A percentile compares a stretch with the other conserved stretches of the same genome.
Evolutionary conservation across 2,329 filamentous ascomycete genomes (phyloP).

Genomic region (Curvularia spicifera): DNA sequence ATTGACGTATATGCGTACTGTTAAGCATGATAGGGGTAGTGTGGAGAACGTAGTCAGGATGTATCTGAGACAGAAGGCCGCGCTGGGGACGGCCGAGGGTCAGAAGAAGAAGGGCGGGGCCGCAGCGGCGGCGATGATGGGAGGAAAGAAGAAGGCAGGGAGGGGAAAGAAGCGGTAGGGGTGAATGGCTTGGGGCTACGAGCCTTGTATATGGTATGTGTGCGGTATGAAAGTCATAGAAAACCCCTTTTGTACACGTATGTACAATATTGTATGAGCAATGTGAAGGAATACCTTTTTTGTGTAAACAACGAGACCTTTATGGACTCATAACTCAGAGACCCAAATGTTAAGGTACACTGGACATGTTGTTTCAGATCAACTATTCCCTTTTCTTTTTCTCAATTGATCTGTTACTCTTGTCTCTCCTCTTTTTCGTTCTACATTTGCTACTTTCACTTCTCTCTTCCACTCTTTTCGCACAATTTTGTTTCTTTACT

Average conservation of each 20-base stretch:
- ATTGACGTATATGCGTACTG: slow-evolving; percentile 81
- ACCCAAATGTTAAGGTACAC: too few species aligned
- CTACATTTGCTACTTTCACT: too few species aligned
- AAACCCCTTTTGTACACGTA: slow-evolving; percentile 12
- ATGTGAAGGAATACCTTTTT: neutral
- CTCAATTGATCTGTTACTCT: too few species aligned
- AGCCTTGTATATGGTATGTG: neutral
- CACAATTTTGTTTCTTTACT: too few species aligned
- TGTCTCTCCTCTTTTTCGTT: too few species aligned
- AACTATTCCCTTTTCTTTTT: too few species aligned
- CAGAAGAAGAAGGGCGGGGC: slow-evolving; percentile 38
- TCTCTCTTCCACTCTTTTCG: too few species aligned
- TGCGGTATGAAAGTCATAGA: neutral
- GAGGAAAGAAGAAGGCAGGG: slow-evolving; percentile 37
- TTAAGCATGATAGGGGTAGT: slow-evolving; percentile 48
- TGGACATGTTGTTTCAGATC: too few species aligned
- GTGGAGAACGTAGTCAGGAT: slow-evolving; percentile 49
- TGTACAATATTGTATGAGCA: slow-evolving; percentile 13
- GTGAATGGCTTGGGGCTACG: too few species aligned
- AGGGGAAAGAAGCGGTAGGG: slow-evolving; percentile 42
- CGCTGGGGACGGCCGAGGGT: slow-evolving; percentile 40
- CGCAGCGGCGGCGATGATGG: slow-evolving; percentile 29
- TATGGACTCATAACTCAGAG: too few species aligned
- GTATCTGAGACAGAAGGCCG: slow-evolving; percentile 48
- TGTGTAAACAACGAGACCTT: too few species aligned